Evolutionary conservation across 805 yeast genomes (phyloP), one percentile per base, ranked within the genome.

Genomic region (Metschnikowia reukaufii): DNA sequence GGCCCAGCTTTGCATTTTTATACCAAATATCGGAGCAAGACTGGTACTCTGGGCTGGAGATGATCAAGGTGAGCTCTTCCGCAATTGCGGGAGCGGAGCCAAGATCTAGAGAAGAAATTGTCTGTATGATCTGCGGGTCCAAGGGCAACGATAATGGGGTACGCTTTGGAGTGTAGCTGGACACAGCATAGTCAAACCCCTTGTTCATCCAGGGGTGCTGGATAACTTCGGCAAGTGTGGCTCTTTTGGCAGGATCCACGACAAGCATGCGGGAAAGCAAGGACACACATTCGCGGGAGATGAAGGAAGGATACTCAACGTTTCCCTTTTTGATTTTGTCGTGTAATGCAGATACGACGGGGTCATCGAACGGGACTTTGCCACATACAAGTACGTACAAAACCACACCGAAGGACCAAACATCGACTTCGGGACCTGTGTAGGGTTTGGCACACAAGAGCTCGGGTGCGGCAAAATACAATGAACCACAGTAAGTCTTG

Each of bases 401-500:
- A 0, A 94, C 98, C 27, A 94, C 96, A 54, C 99, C 99, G 73
- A 91, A 92, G 2, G 97, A 88, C 99, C 99, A 94, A 16, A 94
- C 84, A 65, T 94, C 99, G 39, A 94, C 97, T 65, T 94, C 99
- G 0, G 99, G 99, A 0, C 99, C 99, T 31, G 79, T 74, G 60
- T 94, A 94, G 1, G 97, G 97, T 55, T 82, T 83, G 1, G 98
- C 99, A 49, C 88, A 86, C 44, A 94, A 73, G 56, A 94, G 75
- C 66, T 94, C 99, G 0, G 99, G 99, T 0, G 99, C 99, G 0
- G 99, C 99, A 78, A 94, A 94, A 65, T 94, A 94, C 42, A 94
- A 74, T 0, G 97, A 90, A 3, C 99, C 99, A 74, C 99, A 94
- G 63, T 88, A 94, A 1, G 99, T 94, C 61, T 87, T 88, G 61